phyloP scores from a whole-genome alignment of 2,329 filamentous ascomycete genomes.

The Cytospora schulzeri region DNA sequence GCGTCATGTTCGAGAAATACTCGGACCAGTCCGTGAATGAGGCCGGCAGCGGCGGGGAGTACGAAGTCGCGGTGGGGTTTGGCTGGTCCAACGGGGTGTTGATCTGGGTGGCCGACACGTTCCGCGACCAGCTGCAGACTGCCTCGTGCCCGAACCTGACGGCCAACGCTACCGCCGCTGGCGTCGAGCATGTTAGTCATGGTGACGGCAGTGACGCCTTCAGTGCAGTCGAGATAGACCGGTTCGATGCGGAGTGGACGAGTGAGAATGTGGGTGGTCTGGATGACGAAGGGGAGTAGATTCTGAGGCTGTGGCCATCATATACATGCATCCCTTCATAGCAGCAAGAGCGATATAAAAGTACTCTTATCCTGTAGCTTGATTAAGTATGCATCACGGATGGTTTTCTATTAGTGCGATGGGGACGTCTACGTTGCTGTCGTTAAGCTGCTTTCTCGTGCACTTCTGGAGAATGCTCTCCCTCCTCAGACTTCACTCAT shows the following conservation, averaged over 20 bases:
- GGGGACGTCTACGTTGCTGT: background rate
- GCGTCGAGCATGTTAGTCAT: slow-evolving; percentile 29
- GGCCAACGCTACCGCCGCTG: slow-evolving; percentile 38
- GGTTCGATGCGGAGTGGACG: slow-evolving; percentile 49
- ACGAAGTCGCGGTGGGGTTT: slow-evolving; percentile 70
- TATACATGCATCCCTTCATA: background rate
- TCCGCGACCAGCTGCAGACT: slow-evolving; percentile 55
- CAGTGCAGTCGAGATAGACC: slow-evolving; percentile 49
- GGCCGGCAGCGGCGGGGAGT: slow-evolving; percentile 67
- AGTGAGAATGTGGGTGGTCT: slow-evolving; percentile 31
- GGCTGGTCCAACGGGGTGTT: slow-evolving; percentile 72
- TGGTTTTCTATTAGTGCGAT: background rate
- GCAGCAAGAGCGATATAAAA: background rate
- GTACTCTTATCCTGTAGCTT: background rate
- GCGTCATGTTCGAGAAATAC: slow-evolving; percentile 74
- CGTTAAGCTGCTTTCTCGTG: background rate
- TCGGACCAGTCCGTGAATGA: slow-evolving; percentile 60
- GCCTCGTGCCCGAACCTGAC: slow-evolving; percentile 58
- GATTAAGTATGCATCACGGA: background rate
- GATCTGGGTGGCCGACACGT: slow-evolving; percentile 66
- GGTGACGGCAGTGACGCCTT: background rate
- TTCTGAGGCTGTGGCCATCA: background rate
- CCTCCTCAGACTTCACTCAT: background rate
- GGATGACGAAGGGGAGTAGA: slow-evolving; percentile 1
- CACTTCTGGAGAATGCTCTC: background rate